Evolutionary conservation across 2,329 filamentous ascomycete species (phyloP), one percentile per base, ranked within the genome.

Genomic region (Paraphaeosphaeria minitans): DNA sequence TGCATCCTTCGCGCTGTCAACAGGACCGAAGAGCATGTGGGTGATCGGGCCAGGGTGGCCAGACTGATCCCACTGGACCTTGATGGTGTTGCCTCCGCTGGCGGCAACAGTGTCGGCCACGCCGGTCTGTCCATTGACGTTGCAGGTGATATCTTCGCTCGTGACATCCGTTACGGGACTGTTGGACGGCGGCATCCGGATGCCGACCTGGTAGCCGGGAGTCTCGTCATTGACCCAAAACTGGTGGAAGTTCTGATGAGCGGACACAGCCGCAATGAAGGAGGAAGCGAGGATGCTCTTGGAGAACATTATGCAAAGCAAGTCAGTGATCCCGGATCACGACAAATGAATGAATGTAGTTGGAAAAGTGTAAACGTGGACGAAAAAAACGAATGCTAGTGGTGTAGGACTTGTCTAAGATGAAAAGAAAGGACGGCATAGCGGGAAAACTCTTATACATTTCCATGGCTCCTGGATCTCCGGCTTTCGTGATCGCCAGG

Each of bases 1-100:
- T 10, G 65, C 72, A 42, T 64, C 59, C 29, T 63, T 61, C 12
- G 73, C 83, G 75, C 87, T 89, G 76, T 89, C 86, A 65, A 90
- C 81, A 61, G 71, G 73, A 21, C 71, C 69, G 58, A 70, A 71
- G 39, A 76, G 67, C 58, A 74, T 66, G 63, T 75, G 72, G 14
- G 72, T 75, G 56, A 76, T 75, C 13, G 73, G 71, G 9, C 73
- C 73, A 10, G 71, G 72, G 61, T 75, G 73, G 29, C 63, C 58
- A 21, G 70, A 80, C 21, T 59, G 53, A 57, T 73, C 66, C 70
- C 71, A 73, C 50, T 72, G 63, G 31, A 74, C 70, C 56, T 70
- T 75, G 66, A 76, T 74, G 21, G 62, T 65, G 62, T 74, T 67
- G 24, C 68, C 71, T 48, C 70, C 70, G 37, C 46, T 64, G 29